These are phyloP conservation scores for Aspergillus pseudoviridinutans DNA, from an alignment of 2,329 filamentous ascomycete species.

Conservation along the genomic window DNA sequence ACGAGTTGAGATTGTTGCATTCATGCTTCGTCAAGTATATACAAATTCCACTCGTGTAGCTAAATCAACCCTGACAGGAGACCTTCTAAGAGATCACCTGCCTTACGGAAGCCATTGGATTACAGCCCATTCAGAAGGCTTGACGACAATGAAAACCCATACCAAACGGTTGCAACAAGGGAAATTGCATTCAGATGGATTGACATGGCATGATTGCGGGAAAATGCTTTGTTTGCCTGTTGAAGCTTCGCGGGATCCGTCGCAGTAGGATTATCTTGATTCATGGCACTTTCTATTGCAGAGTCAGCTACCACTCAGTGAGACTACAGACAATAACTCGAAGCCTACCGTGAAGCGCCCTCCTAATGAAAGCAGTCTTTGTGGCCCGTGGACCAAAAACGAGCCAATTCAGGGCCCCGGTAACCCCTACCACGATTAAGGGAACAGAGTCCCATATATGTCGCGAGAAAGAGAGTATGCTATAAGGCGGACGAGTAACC, in stretches of 20 bases:
- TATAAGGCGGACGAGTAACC: conserved; percentile 31
- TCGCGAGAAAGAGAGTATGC: conserved; percentile 24
- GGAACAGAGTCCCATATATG: conserved; percentile 21
- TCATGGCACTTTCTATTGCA: not conserved
- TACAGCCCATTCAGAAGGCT: conserved; percentile 5
- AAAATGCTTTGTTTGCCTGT: conserved; percentile 30
- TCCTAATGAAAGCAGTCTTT: conserved; percentile 31
- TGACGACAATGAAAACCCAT: conserved; percentile 24
- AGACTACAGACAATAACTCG: not conserved
- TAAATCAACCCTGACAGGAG: too few species aligned
- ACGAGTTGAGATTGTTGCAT: not conserved
- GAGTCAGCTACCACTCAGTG: not conserved
- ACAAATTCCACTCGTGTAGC: not conserved
- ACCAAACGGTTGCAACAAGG: conserved; percentile 27
- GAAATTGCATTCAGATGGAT: conserved; percentile 43
- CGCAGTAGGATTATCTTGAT: not conserved
- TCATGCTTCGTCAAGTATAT: not conserved
- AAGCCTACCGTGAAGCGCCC: conserved; percentile 18
- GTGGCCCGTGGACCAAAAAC: conserved; percentile 35
- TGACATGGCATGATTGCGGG: conserved; percentile 38
- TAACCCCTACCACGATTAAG: conserved; percentile 27
- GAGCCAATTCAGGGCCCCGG: conserved; percentile 34
- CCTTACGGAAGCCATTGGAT: not conserved
- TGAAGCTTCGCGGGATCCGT: conserved; percentile 5
- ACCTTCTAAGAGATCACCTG: too few species aligned